Evolutionary conservation across 495 filamentous ascomycete genomes (phyloP), one percentile per base, ranked within the genome.

Genomic region (Penicillium maclennaniae): DNA sequence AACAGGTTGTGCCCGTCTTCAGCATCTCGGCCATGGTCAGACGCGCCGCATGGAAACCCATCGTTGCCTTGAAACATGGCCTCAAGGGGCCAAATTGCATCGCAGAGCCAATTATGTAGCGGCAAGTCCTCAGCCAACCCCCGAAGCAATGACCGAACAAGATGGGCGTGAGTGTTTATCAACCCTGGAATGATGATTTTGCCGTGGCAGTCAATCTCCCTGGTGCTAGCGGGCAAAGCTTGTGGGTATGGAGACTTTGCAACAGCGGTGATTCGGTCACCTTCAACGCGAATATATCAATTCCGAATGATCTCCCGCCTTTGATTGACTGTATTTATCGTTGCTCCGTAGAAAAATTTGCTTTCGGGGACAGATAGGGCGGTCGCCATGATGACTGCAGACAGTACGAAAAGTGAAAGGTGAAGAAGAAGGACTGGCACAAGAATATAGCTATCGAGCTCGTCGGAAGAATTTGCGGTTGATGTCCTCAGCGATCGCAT

Each of bases 21-120:
- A 77, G 55, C 73, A 77, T 75, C 56, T 77, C 72, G 0, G 69
- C 67, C 28, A 73, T 72, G 1, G 71, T 74, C 21, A 77, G 61
- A 16, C 63, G 49, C 0, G 72, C 72, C 15, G 73, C 73, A 6
- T 68, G 56, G 40, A 67, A 67, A 68, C 0, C 73, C 73, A 59
- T 77, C 73, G 7, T 70, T 56, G 8, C 45, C 59, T 0, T 55
- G 58, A 43, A 70, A 75, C 26, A 62, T 64, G 1, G 69, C 66
- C 52, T 77, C 71, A 1, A 77, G 48, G 7, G 72, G 71, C 73
- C 72, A 77, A 14, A 77, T 69, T 2, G 68, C 63, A 49, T 74
- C 68, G 44, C 71, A 77, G 7, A 72, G 51, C 72, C 73, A 75
- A 25, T 64, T 63, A 23, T 74, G 69, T 3, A 77, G 50, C 20